Base-by-base conservation (phyloP, 2,329 filamentous ascomycete species). In the Cladosporium sp. region DNA sequence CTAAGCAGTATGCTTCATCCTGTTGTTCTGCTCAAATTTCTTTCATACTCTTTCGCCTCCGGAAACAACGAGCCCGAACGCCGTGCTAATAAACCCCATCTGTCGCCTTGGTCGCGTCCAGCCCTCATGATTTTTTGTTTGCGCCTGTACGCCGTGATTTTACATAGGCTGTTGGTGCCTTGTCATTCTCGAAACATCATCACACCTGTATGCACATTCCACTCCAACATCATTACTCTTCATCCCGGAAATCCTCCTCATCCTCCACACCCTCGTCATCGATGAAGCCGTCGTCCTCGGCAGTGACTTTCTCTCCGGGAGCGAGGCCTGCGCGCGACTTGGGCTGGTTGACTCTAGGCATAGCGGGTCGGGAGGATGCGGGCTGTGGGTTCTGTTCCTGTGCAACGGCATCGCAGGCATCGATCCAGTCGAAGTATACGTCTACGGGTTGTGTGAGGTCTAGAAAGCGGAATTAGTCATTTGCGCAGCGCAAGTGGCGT, bases 371-470 rank as follows among this genome's bases (percentile, higher is more conserved):
- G 24, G 66, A 58, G 6, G 57, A 68, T 41, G 68, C 68, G 21
- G 72, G 74, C 26, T 75, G 78, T 15, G 78, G 80, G 21, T 81
- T 83, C 24, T 84, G 82, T 67, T 88, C 84, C 74, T 90, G 89
- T 18, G 88, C 88, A 59, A 91, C 89, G 6, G 87, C 84, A 75
- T 92, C 90, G 76, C 89, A 91, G n/a, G 95, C 95, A 80, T 99
- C 95, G 69, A 99, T 92, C 95, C 95, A 99, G 79, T 98, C 95
- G 38, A 92, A 92, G 76, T 99, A 99, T 8, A 99, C 94, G 77
- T 99, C 95, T 57, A 99, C 93, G 0, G 92, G 87, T 15, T 91
- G 92, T 30, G 92, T 96, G 30, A 98, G 88, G 78, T 96, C 92
- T 96, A 68, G 24, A 55, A 8, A 30, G 3, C 12, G 6, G 4